Percentiles rank a stretch among this genome's conserved stretches.
These are phyloP conservation scores for Chlamydomonas schloesseri DNA, from an alignment of 139 green algal genomes.

Conservation along the genomic window DNA sequence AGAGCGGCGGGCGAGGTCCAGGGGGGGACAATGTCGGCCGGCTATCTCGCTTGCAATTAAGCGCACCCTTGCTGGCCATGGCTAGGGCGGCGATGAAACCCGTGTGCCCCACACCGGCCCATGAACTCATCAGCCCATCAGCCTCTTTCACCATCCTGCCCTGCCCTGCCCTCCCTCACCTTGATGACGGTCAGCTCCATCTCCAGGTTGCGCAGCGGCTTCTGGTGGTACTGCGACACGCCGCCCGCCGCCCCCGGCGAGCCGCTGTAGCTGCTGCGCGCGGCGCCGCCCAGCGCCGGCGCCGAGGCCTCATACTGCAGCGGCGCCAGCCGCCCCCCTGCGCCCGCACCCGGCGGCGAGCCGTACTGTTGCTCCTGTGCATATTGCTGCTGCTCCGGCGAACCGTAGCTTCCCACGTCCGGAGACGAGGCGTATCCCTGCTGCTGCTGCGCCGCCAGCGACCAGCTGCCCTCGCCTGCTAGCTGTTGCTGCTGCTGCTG, in stretches of 20 bases:
- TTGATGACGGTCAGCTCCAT: conserved; percentile 62
- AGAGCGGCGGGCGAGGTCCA: neutral
- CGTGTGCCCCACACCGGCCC: too few species aligned
- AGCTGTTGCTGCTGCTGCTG: neutral
- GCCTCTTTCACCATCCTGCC: neutral
- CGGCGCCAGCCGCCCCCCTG: conserved; percentile 11
- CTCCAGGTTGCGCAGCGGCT: conserved; percentile 52
- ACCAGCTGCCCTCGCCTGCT: too few species aligned
- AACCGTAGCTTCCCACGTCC: neutral
- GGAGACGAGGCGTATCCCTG: neutral
- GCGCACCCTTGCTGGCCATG: too few species aligned
- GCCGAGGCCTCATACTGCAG: conserved; percentile 5
- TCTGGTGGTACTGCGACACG: neutral
- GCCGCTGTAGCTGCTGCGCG: neutral
- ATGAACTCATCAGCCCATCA: too few species aligned
- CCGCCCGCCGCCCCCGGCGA: neutral
- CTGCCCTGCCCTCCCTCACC: neutral
- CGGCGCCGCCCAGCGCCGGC: neutral
- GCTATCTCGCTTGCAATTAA: neutral
- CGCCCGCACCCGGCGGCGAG: neutral
- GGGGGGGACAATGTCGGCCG: neutral
- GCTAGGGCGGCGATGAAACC: too few species aligned
- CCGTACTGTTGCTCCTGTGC: neutral
- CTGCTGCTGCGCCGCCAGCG: neutral
- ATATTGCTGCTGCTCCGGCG: neutral